A percentile compares a stretch with the other conserved stretches of the same genome.
phyloP scores from a whole-genome alignment of 768 basidiomycete species.

The Symmetrospora coprosmae region DNA sequence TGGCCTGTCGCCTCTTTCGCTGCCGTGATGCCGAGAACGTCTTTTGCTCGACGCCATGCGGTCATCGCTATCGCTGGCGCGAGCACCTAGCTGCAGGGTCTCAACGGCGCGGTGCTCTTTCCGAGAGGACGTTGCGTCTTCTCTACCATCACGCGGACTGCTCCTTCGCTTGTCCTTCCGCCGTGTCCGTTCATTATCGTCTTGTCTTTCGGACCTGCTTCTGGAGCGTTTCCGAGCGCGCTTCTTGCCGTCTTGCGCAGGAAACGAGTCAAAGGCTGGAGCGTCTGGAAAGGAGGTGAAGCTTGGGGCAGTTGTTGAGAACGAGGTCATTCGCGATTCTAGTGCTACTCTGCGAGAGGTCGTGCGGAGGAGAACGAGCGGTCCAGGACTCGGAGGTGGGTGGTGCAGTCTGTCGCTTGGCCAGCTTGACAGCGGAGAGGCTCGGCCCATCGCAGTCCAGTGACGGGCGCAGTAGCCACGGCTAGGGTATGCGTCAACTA shows the following conservation, averaged over 20 bases:
- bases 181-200: background rate
- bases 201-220: background rate
- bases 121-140: too few relatives aligned
- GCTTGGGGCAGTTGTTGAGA: background rate
- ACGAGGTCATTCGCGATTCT: too few relatives aligned
- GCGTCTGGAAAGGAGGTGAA: constrained; percentile 14
- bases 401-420: too few relatives aligned
- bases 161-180: background rate
- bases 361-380: too few relatives aligned
- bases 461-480: too few relatives aligned
- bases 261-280: constrained; percentile 11
- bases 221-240: background rate
- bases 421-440: too few relatives aligned
- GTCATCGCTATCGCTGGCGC: background rate
- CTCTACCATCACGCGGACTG: background rate
- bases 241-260: background rate
- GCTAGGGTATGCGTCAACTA: too few relatives aligned
- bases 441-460: too few relatives aligned
- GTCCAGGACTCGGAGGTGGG: too few relatives aligned
- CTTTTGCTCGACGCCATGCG: background rate
- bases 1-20: background rate
- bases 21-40: background rate
- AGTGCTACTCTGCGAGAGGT: too few relatives aligned
- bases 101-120: too few relatives aligned
- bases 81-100: background rate